Evolutionary conservation across 2,329 filamentous ascomycete genomes (phyloP).

Genomic region (Fusarium buharicum): DNA sequence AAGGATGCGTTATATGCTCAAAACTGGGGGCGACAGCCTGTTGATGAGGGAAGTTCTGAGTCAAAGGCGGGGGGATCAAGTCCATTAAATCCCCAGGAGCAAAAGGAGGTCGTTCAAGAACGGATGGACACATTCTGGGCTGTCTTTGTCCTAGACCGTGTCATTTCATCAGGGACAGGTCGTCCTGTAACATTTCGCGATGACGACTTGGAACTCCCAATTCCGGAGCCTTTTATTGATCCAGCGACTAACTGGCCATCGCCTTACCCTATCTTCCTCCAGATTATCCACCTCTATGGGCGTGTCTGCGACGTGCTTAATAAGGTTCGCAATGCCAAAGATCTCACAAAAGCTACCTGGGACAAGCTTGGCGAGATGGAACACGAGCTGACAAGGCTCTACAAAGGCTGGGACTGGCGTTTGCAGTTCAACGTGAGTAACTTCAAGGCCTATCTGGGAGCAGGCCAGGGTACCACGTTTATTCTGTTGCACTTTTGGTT

Average conservation of each 20-base stretch:
- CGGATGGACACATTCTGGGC: constrained; percentile 90
- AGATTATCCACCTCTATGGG: constrained; percentile 87
- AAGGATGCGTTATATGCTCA: constrained; percentile 62
- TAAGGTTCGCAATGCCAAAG: constrained; percentile 76
- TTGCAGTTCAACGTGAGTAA: constrained; percentile 87
- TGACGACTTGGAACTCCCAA: constrained; percentile 83
- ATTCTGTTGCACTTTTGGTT: constrained; percentile 91
- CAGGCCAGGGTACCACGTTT: constrained; percentile 86
- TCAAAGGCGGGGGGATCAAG: constrained; percentile 57
- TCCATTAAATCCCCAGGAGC: constrained; percentile 60
- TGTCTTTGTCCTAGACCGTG: constrained; percentile 86
- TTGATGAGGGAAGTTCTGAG: constrained; percentile 51
- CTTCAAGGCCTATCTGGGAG: constrained; percentile 84
- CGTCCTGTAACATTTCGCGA: constrained; percentile 85
- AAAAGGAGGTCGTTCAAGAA: constrained; percentile 78
- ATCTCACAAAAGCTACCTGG: constrained; percentile 80
- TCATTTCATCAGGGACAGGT: constrained; percentile 88
- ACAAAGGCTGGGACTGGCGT: constrained; percentile 78
- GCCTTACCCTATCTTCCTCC: constrained; percentile 81
- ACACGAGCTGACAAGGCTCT: constrained; percentile 75
- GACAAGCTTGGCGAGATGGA: constrained; percentile 81
- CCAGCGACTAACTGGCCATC: constrained; percentile 75
- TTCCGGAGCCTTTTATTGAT: constrained; percentile 64
- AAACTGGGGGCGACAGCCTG: constrained; percentile 54
- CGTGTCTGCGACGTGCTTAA: constrained; percentile 86